Conservation (phyloP, 208 protist genomes). For the Trichomonas vaginalis region DNA sequence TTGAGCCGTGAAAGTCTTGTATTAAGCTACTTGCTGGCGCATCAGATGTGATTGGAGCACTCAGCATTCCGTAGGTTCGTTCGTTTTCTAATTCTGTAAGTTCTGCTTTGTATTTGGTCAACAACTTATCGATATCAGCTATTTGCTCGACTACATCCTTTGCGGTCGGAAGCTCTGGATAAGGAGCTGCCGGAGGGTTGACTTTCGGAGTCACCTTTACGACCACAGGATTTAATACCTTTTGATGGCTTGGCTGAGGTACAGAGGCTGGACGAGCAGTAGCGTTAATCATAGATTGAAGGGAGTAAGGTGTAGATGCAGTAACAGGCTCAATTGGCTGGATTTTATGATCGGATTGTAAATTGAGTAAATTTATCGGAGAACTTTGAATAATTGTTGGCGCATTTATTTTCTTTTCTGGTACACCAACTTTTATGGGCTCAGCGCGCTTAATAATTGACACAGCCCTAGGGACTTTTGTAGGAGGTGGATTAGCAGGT, state of each 20-base stretch:
- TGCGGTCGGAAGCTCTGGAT: not conserved
- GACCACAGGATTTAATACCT: not conserved
- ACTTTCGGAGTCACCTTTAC: not conserved
- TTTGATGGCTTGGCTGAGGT: not conserved
- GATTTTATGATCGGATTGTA: not conserved
- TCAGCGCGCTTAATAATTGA: not conserved
- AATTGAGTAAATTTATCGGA: not conserved
- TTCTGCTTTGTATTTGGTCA: not conserved
- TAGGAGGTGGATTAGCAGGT: too few species aligned
- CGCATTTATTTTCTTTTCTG: not conserved
- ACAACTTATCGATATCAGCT: not conserved
- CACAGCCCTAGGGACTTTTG: not conserved
- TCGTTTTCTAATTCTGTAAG: not conserved
- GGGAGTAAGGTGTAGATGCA: not conserved
- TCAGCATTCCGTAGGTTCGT: not conserved
- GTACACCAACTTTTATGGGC: not conserved
- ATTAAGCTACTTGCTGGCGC: not conserved
- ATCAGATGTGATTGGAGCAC: not conserved
- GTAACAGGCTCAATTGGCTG: not conserved
- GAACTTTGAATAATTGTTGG: too few species aligned
- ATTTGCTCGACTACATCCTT: not conserved
- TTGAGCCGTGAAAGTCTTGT: not conserved
- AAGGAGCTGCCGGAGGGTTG: not conserved
- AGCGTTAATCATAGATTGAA: not conserved
- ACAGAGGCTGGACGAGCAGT: not conserved